These are phyloP conservation scores for Licmophora abbreviata DNA, from an alignment of 108 stramenopile species.

Conservation along the genomic window DNA sequence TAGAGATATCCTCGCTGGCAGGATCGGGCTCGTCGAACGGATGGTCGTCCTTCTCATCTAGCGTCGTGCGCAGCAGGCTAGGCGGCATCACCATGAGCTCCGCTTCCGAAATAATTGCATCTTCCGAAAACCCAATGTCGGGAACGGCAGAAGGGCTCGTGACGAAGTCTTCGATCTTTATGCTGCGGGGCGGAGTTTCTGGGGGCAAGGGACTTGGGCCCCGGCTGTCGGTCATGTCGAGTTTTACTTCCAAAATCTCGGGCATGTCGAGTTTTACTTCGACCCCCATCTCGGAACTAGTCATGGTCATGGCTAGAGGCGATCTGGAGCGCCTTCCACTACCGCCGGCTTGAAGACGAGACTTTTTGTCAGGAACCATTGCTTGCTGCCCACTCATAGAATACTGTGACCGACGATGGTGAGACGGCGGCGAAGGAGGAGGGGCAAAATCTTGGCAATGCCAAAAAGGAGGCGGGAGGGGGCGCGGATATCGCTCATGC, in stretches of 20 bases:
- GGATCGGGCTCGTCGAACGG: conserved; percentile 3
- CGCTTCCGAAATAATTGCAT: background rate
- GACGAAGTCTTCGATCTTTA: background rate
- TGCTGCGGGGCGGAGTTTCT: background rate
- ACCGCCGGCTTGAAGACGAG: no score
- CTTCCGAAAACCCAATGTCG: conserved; percentile 4
- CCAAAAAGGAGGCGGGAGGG: no score
- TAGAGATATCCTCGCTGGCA: conserved; percentile 10
- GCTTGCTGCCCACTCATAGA: no score
- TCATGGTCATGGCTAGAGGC: background rate
- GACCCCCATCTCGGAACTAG: background rate
- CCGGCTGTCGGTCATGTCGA: background rate
- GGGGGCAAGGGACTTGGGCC: background rate
- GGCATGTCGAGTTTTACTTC: background rate
- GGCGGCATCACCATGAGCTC: background rate
- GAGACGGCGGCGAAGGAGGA: no score
- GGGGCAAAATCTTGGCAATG: no score
- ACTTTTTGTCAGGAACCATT: no score
- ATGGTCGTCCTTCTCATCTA: background rate
- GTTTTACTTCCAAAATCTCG: background rate
- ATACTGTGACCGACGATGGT: no score
- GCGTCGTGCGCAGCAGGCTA: background rate
- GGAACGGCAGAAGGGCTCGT: conserved; percentile 5
- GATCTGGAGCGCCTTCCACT: no score
- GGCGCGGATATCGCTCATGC: no score